Conservation (phyloP, 345 rosid species). For the Populus deltoides region DNA sequence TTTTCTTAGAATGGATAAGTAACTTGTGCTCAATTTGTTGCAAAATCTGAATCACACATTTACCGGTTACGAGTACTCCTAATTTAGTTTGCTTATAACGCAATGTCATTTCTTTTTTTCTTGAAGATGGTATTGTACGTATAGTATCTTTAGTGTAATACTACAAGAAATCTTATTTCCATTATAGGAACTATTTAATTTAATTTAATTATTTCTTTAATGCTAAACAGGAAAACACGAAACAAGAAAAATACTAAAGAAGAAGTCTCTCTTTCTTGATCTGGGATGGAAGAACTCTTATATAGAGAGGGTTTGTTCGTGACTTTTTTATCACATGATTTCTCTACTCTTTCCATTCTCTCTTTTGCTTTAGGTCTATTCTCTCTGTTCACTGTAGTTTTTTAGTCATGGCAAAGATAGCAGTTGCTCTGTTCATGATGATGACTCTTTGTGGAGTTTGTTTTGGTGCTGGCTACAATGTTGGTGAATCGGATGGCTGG, state of each 20-base stretch:
- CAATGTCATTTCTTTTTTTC: conserved; percentile 64
- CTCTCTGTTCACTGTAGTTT: not conserved
- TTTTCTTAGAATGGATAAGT: no score
- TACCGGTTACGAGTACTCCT: conserved; percentile 47
- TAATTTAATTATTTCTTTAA: no score
- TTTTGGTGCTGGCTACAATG: conserved; percentile 7
- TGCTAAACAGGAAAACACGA: no score
- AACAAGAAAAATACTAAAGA: no score
- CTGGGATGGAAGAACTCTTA: no score
- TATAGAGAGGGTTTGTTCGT: no score
- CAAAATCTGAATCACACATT: conserved; percentile 37
- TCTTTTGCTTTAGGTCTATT: not conserved
- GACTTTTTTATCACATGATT: not conserved
- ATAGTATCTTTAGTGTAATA: no score
- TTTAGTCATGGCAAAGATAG: not conserved
- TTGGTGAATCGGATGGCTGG: conserved; percentile 14
- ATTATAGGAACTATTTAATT: no score
- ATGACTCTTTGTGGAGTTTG: not conserved
- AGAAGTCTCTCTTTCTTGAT: no score
- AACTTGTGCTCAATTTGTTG: conserved; percentile 27
- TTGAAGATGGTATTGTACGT: conserved; percentile 44
- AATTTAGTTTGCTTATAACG: conserved; percentile 1
- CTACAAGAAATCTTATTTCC: no score
- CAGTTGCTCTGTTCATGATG: not conserved
- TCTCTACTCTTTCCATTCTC: not conserved